phyloP scores from a whole-genome alignment of 2,329 filamentous ascomycete genomes.

The Aspergillus costaricaensis region DNA sequence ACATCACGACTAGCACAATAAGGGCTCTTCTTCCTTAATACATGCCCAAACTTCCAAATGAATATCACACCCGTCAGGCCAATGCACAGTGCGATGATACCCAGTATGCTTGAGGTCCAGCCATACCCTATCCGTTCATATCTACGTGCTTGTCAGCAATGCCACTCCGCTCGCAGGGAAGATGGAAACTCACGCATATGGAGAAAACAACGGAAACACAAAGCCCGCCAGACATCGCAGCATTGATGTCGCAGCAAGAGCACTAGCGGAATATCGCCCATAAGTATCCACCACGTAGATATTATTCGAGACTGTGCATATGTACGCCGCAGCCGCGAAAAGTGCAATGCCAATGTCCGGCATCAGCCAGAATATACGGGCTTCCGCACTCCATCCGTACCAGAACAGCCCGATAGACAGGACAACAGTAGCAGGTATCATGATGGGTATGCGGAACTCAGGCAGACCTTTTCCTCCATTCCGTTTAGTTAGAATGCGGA shows the following conservation, averaged over 20 bases:
- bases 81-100: too few species aligned
- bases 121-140: too few species aligned
- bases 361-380: background rate
- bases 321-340: background rate
- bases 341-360: background rate
- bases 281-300: background rate
- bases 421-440: conserved; percentile 53
- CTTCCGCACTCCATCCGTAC: conserved; percentile 49
- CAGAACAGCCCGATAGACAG: conserved; percentile 51
- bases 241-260: background rate
- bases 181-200: too few species aligned
- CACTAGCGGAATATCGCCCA: background rate
- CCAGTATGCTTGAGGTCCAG: too few species aligned
- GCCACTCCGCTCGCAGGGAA: too few species aligned
- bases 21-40: too few species aligned
- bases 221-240: background rate
- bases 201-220: background rate
- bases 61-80: too few species aligned
- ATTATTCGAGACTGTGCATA: background rate
- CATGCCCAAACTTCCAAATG: too few species aligned
- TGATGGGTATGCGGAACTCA: conserved; percentile 59
- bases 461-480: conserved; percentile 39
- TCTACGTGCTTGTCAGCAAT: too few species aligned
- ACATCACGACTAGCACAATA: too few species aligned
- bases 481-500: conserved; percentile 31